Base-by-base conservation (phyloP, 352 stramenopile species). In the Phytophthora pluvialis region DNA sequence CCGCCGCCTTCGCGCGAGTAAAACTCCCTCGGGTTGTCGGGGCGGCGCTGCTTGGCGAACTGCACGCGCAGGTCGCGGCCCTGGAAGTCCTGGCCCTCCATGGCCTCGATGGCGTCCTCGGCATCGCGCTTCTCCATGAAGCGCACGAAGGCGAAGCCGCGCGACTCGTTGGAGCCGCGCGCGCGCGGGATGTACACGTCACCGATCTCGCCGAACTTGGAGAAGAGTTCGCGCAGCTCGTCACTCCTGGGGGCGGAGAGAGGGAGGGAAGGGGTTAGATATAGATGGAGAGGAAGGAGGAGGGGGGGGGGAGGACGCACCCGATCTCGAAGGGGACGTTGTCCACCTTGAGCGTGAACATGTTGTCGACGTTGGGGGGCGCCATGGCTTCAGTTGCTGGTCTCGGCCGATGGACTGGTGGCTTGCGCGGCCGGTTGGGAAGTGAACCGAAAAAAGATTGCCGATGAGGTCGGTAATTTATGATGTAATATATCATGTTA, bases 341-440 rank as follows among this genome's bases (percentile, higher is more conserved):
- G 80, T 96, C 88, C 70, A 95, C 84, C 78, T 95, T 94, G 62
- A 94, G 87, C 48, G 85, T 93, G 72, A 86, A 80, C 86, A 94
- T 94, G 67, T 62, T 81, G 62, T 93, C 82, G 59, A 94, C 81
- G 70, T 91, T 84, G 7, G 86, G 86, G 59, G 86, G 83, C 67
- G 81, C 77, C 81, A 90, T 92, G 21, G 16, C 31, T 55, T 25
- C 35, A 10, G 16, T 35, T 43, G n/a, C 6, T 39, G 28, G 36
- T 32, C 15, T 31, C 18, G 47, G 38, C 15, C 28, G 28, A 16
- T 47, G 5, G 18, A 62, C 32, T 45, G 46, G 54, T 64, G 47
- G 62, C 9, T 54, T 46, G 29, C 21, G 60, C 45, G 42, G 57
- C 35, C 26, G 36, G 18, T 70, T 57, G 25, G 47, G 31, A 57